These are phyloP conservation scores for Spiraea crenata DNA, from an alignment of 331 rosid species.

Conservation along the genomic window DNA sequence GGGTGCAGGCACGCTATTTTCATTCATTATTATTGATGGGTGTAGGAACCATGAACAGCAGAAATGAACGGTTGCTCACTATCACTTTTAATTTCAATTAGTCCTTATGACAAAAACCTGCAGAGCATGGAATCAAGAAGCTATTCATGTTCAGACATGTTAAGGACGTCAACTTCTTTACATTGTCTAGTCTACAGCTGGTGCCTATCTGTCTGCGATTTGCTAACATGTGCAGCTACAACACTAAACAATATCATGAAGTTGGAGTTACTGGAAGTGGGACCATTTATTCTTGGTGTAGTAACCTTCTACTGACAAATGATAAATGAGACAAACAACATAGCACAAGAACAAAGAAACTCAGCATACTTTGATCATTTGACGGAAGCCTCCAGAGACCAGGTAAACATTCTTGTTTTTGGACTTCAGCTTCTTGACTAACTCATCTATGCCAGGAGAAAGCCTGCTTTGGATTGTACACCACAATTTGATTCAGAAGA, in stretches of 20 bases:
- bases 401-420: conserved; percentile 51
- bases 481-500: not conserved
- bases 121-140: too few relatives aligned
- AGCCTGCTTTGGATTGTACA: conserved; percentile 47
- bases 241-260: not conserved
- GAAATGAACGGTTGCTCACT: too few relatives aligned
- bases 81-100: too few relatives aligned
- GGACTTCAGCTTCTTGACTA: conserved; percentile 71
- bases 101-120: too few relatives aligned
- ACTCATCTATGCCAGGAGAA: conserved; percentile 77
- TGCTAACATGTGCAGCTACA: too few relatives aligned
- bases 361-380: conserved; percentile 80
- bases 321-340: conserved; percentile 12
- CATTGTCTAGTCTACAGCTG: not conserved
- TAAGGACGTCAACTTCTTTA: not conserved
- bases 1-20: too few relatives aligned
- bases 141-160: not conserved
- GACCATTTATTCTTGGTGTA: not conserved
- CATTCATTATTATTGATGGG: too few relatives aligned
- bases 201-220: not conserved
- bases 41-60: too few relatives aligned
- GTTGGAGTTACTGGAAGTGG: not conserved
- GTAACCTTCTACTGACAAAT: not conserved
- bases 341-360: not conserved
- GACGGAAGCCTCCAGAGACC: conserved; percentile 94